Percentiles rank a stretch among this genome's conserved stretches.
Conservation (phyloP, 768 basidiomycete species). For the Albatrellus ellisii region DNA sequence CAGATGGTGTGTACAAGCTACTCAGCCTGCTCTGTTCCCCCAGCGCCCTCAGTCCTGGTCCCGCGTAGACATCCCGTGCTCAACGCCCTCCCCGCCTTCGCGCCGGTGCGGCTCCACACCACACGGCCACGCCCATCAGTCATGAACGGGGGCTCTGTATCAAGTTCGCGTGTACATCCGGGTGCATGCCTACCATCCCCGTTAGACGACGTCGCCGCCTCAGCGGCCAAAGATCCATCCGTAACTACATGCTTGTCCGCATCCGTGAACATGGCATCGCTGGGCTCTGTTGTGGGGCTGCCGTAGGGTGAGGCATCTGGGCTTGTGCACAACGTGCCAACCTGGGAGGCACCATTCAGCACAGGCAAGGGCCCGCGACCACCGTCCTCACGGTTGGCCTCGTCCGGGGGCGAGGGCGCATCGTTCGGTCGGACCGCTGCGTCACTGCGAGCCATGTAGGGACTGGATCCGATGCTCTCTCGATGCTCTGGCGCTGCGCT, state of each 20-base stretch:
- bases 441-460: no score
- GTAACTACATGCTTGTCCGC: not conserved
- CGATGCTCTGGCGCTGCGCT: no score
- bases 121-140: conserved; percentile 24
- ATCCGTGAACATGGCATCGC: not conserved
- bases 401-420: no score
- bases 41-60: no score
- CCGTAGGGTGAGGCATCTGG: not conserved
- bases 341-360: not conserved
- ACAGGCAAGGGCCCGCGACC: no score
- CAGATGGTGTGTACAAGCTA: no score
- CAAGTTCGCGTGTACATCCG: conserved; percentile 1
- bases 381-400: no score
- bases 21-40: no score
- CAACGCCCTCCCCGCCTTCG: conserved; percentile 2
- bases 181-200: not conserved
- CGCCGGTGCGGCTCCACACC: conserved; percentile 20
- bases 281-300: not conserved
- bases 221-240: not conserved
- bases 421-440: no score
- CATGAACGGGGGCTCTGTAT: conserved; percentile 19
- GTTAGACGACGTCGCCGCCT: not conserved
- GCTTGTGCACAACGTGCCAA: not conserved
- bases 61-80: no score
- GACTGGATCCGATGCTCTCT: no score